phyloP scores from a whole-genome alignment of 106 monocot species.

The Dioscorea zingiberensis region DNA sequence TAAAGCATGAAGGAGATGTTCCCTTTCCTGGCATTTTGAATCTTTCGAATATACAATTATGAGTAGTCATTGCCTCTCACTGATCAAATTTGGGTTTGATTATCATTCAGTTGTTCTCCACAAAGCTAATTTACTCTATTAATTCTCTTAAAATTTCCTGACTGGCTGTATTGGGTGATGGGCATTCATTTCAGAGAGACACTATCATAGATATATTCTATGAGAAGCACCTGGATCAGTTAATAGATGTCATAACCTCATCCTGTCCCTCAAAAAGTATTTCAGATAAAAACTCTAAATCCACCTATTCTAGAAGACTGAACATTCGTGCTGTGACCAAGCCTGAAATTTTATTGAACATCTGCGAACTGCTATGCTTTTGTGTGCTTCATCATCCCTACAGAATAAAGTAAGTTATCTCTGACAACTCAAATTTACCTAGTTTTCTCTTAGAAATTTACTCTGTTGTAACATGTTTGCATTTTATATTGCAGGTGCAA shows the following conservation, averaged over 20 bases:
- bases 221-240: constrained; percentile 74
- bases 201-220: constrained; percentile 85
- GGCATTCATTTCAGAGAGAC: constrained; percentile 61
- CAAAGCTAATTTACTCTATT: too few relatives aligned
- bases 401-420: constrained; percentile 65
- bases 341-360: constrained; percentile 91
- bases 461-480: neutral
- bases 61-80: too few relatives aligned
- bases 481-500: constrained; percentile 46
- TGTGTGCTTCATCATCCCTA: constrained; percentile 92
- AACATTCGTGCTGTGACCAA: constrained; percentile 29
- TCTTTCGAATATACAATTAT: too few relatives aligned
- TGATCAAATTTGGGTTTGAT: too few relatives aligned
- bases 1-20: too few relatives aligned
- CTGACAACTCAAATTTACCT: too few relatives aligned
- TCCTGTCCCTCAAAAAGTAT: constrained; percentile 45
- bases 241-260: constrained; percentile 79
- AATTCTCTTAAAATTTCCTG: neutral
- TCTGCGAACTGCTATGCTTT: constrained; percentile 92
- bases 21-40: too few relatives aligned
- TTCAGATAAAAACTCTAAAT: constrained; percentile 18
- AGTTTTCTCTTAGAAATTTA: too few relatives aligned
- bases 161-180: neutral
- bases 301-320: constrained; percentile 17
- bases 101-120: too few relatives aligned